Evolutionary conservation across 78 protist species (phyloP).

Genomic region (Mastigamoeba balamuthi): DNA sequence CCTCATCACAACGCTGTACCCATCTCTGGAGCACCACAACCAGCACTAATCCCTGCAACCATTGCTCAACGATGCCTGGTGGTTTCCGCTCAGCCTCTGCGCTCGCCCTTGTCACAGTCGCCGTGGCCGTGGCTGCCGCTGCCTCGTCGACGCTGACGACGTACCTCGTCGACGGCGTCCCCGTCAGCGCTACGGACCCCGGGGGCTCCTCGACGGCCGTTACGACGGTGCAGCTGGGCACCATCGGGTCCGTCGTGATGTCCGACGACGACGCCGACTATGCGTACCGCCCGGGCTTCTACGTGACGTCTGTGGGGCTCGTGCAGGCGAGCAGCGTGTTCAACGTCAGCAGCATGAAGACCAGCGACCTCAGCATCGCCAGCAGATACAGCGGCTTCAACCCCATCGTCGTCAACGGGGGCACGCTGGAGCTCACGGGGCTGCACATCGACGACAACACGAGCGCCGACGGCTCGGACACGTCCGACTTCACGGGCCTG

Average conservation of each 20-base stretch:
- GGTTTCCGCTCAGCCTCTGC: no score
- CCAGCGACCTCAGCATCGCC: neutral
- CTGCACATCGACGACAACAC: neutral
- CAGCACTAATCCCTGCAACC: no score
- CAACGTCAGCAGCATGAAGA: neutral
- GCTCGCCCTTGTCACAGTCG: no score
- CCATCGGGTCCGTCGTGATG: neutral
- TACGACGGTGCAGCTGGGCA: neutral
- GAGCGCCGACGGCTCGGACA: neutral
- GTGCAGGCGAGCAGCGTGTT: neutral
- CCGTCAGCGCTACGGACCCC: neutral
- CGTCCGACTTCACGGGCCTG: neutral
- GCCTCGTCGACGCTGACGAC: no score
- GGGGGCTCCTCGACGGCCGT: neutral
- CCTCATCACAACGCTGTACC: no score
- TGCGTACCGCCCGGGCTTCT: neutral
- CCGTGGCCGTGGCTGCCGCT: no score
- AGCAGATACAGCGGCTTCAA: neutral
- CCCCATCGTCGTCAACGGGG: neutral
- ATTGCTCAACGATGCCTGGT: no score
- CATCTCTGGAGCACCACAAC: no score
- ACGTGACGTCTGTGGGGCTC: neutral
- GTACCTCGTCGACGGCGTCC: neutral
- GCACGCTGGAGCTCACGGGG: neutral
- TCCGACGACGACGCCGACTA: neutral